phyloP scores from a whole-genome alignment of 352 stramenopile species.

The Globisporangium nunn region DNA sequence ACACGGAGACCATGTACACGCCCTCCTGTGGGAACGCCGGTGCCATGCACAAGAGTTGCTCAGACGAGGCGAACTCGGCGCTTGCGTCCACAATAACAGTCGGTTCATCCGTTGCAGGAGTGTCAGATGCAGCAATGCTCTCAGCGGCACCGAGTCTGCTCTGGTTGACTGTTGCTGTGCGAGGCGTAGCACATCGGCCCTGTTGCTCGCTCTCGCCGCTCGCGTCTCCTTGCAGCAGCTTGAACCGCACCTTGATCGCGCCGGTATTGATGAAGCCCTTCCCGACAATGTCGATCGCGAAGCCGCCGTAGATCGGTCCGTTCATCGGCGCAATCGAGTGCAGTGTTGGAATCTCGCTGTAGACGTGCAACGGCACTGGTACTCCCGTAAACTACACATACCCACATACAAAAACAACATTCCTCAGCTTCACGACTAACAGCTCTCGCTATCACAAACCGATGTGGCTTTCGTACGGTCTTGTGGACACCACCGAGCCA shows the following conservation, averaged over 20 bases:
- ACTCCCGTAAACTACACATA: slow-evolving; percentile 40
- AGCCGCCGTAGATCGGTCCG: slow-evolving; percentile 69
- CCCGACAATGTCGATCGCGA: slow-evolving; percentile 51
- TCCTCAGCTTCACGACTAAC: neutral
- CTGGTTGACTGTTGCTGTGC: neutral
- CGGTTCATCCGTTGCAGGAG: neutral
- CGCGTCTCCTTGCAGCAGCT: slow-evolving; percentile 24
- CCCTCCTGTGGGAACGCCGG: slow-evolving; percentile 57
- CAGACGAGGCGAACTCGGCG: slow-evolving; percentile 40
- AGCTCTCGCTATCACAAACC: neutral
- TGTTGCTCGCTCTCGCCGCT: neutral
- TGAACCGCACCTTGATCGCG: slow-evolving; percentile 53
- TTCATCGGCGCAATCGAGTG: slow-evolving; percentile 48
- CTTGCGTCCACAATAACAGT: slow-evolving; percentile 3
- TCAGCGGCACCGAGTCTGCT: neutral
- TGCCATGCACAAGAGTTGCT: slow-evolving; percentile 33
- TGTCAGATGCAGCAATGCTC: neutral
- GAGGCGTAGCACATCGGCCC: neutral
- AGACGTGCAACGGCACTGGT: slow-evolving; percentile 47
- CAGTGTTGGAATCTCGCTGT: slow-evolving; percentile 33
- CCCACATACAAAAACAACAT: neutral
- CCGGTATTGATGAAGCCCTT: slow-evolving; percentile 56
- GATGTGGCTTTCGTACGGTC: slow-evolving; percentile 17
- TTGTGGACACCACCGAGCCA: slow-evolving; percentile 53
- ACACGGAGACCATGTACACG: slow-evolving; percentile 55